Base-by-base conservation (phyloP, 2,329 filamentous ascomycete species). In the Mycosphaerelloides madeirae region DNA sequence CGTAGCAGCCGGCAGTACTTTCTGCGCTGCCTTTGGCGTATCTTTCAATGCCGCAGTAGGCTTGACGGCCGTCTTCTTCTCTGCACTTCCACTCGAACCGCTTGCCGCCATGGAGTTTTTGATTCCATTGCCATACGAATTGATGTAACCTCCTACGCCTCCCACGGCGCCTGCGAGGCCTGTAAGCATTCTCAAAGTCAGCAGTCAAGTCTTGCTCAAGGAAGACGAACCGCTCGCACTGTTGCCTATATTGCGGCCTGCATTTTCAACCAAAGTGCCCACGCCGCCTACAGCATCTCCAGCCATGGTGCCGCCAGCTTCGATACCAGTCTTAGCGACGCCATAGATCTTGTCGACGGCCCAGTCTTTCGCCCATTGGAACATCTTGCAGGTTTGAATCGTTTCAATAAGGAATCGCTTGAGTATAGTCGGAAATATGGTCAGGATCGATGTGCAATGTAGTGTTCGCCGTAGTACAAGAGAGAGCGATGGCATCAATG, bases 231-330 rank as follows among this genome's bases (percentile, higher is more conserved):
- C 50, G 48, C 49, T 50, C 48, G 49, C 46, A 65, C 64, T 61
- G 53, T 62, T 54, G 39, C 63, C 63, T 28, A 66, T 52, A 14
- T 55, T 48, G 31, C 59, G 54, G 31, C 64, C 64, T 11, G 56
- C 49, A 32, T 54, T 60, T 43, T 65, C 62, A 19, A 67, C 60
- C 40, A 63, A 31, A 19, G 45, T 54, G 13, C 64, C 64, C 12
- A 61, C 60, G 20, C 63, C 61, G 29, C 60, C 61, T 3, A 67
- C 65, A n/a, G 63, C 56, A 43, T 65, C 65, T 22, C 65, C 65
- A 6, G 65, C 65, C 28, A 66, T 40, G n/a, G 53, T 64, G 28
- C 64, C 65, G 18, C 61, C 64, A 12, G 63, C 63, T 44, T 65
- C 60, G 18, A 67, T 56, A 38, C 60, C 63, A 3, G 59, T 63